Evolutionary conservation across 2,329 filamentous ascomycete species (phyloP), one percentile per base, ranked within the genome.

Genomic region (Diaporthe batatas): DNA sequence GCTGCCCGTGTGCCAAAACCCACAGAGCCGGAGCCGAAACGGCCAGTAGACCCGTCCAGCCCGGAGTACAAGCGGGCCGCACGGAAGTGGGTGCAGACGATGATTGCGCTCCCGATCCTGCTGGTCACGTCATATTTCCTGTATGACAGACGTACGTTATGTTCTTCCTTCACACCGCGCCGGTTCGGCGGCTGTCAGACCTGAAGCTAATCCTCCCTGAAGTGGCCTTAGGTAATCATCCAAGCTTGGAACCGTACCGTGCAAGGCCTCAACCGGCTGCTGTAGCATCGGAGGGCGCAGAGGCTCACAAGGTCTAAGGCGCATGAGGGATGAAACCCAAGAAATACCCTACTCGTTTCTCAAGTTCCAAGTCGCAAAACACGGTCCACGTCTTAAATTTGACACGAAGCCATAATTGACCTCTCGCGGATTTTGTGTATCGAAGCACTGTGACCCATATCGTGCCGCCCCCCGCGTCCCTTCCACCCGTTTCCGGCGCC

Each of bases 71-170:
- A 85, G 70, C 76, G 77, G 49, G 83, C 85, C 39, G 82, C 84
- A 70, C 78, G 85, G 72, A 85, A 83, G 76, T 89, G 86, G 82
- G 79, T 83, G 3, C 80, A 81, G 29, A 74, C 83, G 10, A 86
- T 90, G 75, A 83, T 90, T 70, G 87, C 86, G 32, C 76, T 89
- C 79, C 88, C 88, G 2, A 84, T 90, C 42, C 76, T 89, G 6
- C 74, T 90, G 18, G 87, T 90, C 65, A 88, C 86, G 34, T 89
- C 88, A 29, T 90, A 88, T 74, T 84, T 84, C 68, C 77, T 90
- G 3, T 90, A 86, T 78, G 84, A 89, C 58, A 80, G 86, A 79
- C 77, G 86, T 87, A 72, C 81, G 86, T 83, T 11, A 23, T 10
- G 2, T 39, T n/a, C 25, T 18, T 42, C 12, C 39, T 14, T 29